Conservation (phyloP, 306 rosid species). For the Parietaria judaica region DNA sequence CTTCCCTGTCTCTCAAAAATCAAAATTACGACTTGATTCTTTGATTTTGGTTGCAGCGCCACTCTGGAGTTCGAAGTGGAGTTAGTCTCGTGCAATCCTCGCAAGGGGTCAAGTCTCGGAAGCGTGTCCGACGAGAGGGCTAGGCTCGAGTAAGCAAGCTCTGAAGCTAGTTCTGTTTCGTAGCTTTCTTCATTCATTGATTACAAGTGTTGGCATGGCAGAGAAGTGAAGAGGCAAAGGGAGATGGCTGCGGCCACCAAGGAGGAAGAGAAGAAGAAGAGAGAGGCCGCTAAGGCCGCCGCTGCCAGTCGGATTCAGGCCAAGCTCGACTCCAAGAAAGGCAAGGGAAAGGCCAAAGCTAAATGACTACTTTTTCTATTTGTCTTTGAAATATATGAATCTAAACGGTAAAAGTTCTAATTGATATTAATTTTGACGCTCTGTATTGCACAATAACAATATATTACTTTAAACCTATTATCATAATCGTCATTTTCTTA, state of each 20-base stretch:
- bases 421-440: too few species aligned
- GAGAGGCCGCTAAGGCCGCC: conserved; percentile 88
- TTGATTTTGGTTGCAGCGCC: conserved; percentile 44
- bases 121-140: conserved; percentile 95
- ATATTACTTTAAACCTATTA: too few species aligned
- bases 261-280: conserved; percentile 84
- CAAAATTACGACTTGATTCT: too few species aligned
- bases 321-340: conserved; percentile 82
- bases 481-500: too few species aligned
- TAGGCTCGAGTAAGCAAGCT: conserved; percentile 82
- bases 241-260: conserved; percentile 75
- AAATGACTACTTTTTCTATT: conserved; percentile 28
- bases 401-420: too few species aligned
- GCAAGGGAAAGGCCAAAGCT: conserved; percentile 85
- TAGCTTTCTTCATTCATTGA: not conserved
- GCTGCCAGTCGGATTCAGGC: conserved; percentile 95
- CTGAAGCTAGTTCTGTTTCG: not conserved
- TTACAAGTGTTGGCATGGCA: conserved; percentile 12
- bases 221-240: conserved; percentile 93
- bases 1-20: too few species aligned
- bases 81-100: conserved; percentile 78
- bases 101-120: conserved; percentile 78
- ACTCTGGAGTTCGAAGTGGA: conserved; percentile 89
- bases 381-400: too few species aligned
- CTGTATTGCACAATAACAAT: too few species aligned